Base-by-base conservation (phyloP, 106 monocot genomes). In the Cymbidium sinense region DNA sequence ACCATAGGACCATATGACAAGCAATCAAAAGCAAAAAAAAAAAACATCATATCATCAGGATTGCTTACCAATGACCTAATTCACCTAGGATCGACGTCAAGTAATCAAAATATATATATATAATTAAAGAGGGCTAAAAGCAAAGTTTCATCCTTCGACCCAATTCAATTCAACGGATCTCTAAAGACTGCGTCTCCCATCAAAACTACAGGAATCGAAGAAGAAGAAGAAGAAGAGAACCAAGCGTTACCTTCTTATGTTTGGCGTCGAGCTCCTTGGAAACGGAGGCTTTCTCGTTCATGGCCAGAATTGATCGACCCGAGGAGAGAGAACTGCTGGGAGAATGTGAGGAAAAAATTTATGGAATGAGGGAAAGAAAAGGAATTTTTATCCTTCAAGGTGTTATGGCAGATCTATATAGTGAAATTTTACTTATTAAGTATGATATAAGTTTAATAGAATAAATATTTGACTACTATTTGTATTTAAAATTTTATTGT, bases 271-370 rank as follows among this genome's bases (percentile, higher is more conserved):
- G 95, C 78, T 95, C 95, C 65, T 90, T 90, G 43, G 95, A 85
- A 29, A 95, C 95, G 43, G 95, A 85, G 50, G 95, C 95, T 75
- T 95, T 95, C 84, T 89, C 93, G 83, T 95, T 95, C 95, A 95
- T 95, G 58, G 52, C 82, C 69, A 77, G 80, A 54, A 77, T 55
- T 58, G 23, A 62, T 7, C 23, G 27, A 1, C 61, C 61, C 61
- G 25, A 62, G 9, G 61, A 15, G 27, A 62, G 7, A 23, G 23
- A 25, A 62, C 5, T 62, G 23, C n/a, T 7, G 61, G 23, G 61
- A 7, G 27, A 23, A 54, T 17, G 21, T 1, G 25, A 62, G 61
- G 61, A n/a, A 27, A 62, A 62, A 62, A 13, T 11, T 17, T 15
- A 47, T 47, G 47, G 13, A 47, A 47, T 13, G 47, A 47, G 47